Conservation (phyloP, 306 rosid genomes). For the Benincasa hispida region DNA sequence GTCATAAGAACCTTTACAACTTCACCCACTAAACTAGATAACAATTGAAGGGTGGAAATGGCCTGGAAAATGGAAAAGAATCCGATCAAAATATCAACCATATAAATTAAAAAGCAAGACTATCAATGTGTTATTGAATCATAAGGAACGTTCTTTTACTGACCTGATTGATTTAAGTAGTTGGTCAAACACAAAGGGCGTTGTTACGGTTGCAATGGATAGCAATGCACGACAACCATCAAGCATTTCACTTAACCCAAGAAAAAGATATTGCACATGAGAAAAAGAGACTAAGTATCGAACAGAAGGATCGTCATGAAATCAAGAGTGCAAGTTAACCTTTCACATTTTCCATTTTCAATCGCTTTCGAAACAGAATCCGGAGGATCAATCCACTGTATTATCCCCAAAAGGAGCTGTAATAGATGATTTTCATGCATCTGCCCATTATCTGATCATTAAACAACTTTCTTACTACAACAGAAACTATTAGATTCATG, state of each 20-base stretch:
- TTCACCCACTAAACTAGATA: constrained; percentile 70
- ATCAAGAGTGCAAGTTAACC: constrained; percentile 32
- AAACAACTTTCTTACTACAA: constrained; percentile 15
- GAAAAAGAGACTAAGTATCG: not conserved
- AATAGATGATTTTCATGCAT: constrained; percentile 71
- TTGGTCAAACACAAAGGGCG: constrained; percentile 56
- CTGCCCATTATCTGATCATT: constrained; percentile 50
- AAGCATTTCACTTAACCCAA: constrained; percentile 73
- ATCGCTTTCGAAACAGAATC: constrained; percentile 60
- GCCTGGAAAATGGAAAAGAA: constrained; percentile 46
- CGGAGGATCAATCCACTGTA: constrained; percentile 94
- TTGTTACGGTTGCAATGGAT: constrained; percentile 66
- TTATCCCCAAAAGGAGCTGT: constrained; percentile 67
- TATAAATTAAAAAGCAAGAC: not conserved
- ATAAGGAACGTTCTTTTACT: constrained; percentile 4
- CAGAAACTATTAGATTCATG: no score
- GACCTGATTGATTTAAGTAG: constrained; percentile 65
- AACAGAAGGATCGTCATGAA: not conserved
- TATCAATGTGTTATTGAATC: constrained; percentile 6
- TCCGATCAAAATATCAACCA: constrained; percentile 1
- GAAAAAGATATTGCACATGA: constrained; percentile 3
- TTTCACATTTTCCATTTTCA: constrained; percentile 73
- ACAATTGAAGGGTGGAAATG: constrained; percentile 50
- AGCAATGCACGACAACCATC: constrained; percentile 94
- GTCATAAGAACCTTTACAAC: constrained; percentile 63